These are phyloP conservation scores for Fusarium sambucinum DNA, from an alignment of 2,329 filamentous ascomycete genomes.

Conservation along the genomic window DNA sequence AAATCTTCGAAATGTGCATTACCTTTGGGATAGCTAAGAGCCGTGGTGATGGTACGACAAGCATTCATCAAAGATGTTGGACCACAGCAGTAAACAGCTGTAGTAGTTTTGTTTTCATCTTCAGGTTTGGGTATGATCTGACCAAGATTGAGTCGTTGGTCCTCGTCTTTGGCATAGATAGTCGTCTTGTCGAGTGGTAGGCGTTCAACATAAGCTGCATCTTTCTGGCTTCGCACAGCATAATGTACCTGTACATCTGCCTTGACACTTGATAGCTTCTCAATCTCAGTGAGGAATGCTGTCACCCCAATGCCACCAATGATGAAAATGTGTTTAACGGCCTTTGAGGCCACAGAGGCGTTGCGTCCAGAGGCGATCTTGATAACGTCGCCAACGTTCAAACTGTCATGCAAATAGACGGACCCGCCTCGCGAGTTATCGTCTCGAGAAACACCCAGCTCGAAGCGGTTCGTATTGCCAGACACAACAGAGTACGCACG, in stretches of 20 bases:
- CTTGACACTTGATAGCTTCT: background rate
- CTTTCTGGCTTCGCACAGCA: constrained; percentile 17
- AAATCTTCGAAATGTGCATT: constrained; percentile 28
- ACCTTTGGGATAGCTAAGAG: constrained; percentile 3
- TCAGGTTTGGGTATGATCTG: background rate
- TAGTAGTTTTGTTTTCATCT: background rate
- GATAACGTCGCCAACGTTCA: constrained; percentile 10
- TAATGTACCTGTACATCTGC: constrained; percentile 17
- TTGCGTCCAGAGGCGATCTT: constrained; percentile 18
- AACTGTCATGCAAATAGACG: constrained; percentile 13
- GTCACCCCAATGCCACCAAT: constrained; percentile 29
- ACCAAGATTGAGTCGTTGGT: constrained; percentile 1
- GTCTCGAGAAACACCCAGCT: constrained; percentile 17
- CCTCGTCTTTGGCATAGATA: constrained; percentile 22
- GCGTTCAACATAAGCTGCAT: constrained; percentile 15
- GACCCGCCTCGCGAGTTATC: constrained; percentile 30
- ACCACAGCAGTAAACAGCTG: constrained; percentile 21
- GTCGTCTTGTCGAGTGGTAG: constrained; percentile 1
- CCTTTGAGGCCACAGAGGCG: rapidly evolving
- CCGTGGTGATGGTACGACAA: background rate
- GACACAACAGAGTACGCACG: constrained; percentile 32
- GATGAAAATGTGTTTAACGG: constrained; percentile 16
- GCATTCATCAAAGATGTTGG: constrained; percentile 12
- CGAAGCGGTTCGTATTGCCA: constrained; percentile 9
- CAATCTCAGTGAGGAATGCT: constrained; percentile 15